A percentile compares a stretch with the other conserved stretches of the same genome.
phyloP scores from a whole-genome alignment of 169 alveolate species.

The Plasmodium chabaudi region DNA sequence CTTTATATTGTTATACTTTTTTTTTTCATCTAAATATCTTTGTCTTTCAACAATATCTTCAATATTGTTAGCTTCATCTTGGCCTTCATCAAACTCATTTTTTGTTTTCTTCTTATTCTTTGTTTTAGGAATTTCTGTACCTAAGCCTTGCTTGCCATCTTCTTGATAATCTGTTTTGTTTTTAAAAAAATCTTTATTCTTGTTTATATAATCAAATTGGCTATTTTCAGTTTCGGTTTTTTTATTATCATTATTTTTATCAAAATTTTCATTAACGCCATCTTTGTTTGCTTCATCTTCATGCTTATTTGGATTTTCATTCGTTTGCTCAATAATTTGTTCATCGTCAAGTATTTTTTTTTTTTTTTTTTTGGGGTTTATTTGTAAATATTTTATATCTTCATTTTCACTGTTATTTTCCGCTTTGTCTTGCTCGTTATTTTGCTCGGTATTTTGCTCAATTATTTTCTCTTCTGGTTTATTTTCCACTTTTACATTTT shows the following conservation, averaged over 20 bases:
- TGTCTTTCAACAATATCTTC: conserved; percentile 6
- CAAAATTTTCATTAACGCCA: not conserved
- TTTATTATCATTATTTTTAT: not conserved
- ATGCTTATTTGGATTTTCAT: not conserved
- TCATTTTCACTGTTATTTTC: conserved; percentile 8
- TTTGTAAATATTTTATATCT: conserved; percentile 20
- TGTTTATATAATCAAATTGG: not conserved
- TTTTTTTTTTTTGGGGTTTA: conserved; percentile 25
- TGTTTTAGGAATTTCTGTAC: no score
- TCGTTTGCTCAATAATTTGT: conserved; percentile 8
- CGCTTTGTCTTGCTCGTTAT: not conserved
- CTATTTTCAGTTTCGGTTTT: conserved; percentile 1
- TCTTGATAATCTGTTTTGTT: not conserved
- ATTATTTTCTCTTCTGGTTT: not conserved
- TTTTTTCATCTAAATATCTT: conserved; percentile 21
- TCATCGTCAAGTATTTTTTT: conserved; percentile 65
- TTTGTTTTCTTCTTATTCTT: conserved; percentile 1
- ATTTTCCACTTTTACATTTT: conserved; percentile 6
- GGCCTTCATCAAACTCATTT: not conserved
- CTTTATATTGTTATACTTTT: conserved; percentile 18
- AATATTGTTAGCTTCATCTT: not conserved
- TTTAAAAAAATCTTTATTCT: not conserved
- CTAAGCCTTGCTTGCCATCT: not conserved
- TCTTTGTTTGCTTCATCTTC: not conserved
- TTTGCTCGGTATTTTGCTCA: no score